These are phyloP conservation scores for Candolleomyces aberdarensis DNA, from an alignment of 768 basidiomycete genomes.

Conservation along the genomic window DNA sequence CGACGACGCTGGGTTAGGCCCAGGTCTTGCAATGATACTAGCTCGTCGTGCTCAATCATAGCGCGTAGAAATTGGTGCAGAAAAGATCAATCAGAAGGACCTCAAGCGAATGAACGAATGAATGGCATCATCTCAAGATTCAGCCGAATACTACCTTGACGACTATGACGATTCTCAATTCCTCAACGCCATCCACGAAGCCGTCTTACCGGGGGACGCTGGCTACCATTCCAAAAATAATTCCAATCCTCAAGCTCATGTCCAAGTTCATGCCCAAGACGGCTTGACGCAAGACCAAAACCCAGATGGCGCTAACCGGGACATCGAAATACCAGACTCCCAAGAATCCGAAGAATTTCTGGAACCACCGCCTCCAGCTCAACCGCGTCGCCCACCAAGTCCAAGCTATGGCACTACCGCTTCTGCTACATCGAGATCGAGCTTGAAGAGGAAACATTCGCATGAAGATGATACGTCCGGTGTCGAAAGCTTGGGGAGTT, in stretches of 20 bases:
- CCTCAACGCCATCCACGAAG: conserved; percentile 42
- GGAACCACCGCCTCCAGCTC: conserved; percentile 37
- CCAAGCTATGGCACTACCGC: conserved; percentile 4
- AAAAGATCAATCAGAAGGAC: too few relatives aligned
- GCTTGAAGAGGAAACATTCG: conserved; percentile 34
- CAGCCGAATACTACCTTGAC: conserved; percentile 51
- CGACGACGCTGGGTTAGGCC: too few relatives aligned
- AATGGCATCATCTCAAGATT: conserved; percentile 32
- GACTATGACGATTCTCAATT: conserved; percentile 50
- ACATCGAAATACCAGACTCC: conserved; percentile 7
- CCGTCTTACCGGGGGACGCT: conserved; percentile 47
- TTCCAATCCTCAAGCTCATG: too few relatives aligned
- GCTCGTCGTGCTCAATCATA: too few relatives aligned
- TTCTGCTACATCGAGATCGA: too few relatives aligned
- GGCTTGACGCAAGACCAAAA: background rate
- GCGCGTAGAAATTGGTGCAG: too few relatives aligned
- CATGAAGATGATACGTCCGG: conserved; percentile 14
- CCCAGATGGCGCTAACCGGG: conserved; percentile 3
- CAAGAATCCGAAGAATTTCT: conserved; percentile 22
- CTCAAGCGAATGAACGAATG: background rate
- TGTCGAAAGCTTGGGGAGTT: too few relatives aligned
- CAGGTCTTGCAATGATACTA: too few relatives aligned
- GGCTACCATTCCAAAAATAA: conserved; percentile 10
- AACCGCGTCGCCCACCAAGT: conserved; percentile 21
- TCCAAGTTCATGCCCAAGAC: too few relatives aligned